A percentile compares a stretch with the other conserved stretches of the same genome.
Conservation (phyloP, 2,329 filamentous ascomycete genomes). For the Alternaria sp. region DNA sequence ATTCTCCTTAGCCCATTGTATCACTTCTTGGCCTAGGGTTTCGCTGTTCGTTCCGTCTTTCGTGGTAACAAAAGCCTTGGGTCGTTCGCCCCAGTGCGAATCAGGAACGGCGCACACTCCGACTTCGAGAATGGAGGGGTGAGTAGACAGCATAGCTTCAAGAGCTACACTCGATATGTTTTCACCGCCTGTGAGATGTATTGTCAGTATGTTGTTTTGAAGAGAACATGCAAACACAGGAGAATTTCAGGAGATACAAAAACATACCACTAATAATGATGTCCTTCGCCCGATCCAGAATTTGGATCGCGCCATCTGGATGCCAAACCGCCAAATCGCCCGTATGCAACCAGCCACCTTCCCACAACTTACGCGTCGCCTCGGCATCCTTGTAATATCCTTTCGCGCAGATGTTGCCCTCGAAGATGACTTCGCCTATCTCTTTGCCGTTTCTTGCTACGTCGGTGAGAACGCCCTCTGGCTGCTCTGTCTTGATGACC, state of each 20-base stretch:
- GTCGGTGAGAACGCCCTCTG: constrained; percentile 71
- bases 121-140: constrained; percentile 88
- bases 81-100: constrained; percentile 93
- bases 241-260: not conserved
- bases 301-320: constrained; percentile 87
- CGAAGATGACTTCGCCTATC: constrained; percentile 85
- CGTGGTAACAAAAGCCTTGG: constrained; percentile 90
- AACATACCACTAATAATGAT: constrained; percentile 90
- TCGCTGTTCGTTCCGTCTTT: constrained; percentile 65
- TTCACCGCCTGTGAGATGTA: constrained; percentile 73
- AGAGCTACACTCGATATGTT: constrained; percentile 96
- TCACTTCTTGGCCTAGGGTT: constrained; percentile 72
- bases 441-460: constrained; percentile 75
- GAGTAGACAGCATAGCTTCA: constrained; percentile 86
- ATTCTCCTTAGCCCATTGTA: constrained; percentile 84
- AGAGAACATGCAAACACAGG: not conserved
- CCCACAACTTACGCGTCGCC: constrained; percentile 86
- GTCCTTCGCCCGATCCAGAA: constrained; percentile 93
- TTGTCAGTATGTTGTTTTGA: not conserved
- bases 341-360: constrained; percentile 84
- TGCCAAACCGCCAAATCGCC: constrained; percentile 96
- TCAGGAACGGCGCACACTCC: constrained; percentile 89
- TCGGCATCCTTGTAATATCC: constrained; percentile 91
- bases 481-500: constrained; percentile 80
- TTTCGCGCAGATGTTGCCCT: constrained; percentile 89